Evolutionary conservation across 2,329 filamentous ascomycete genomes (phyloP).

Genomic region (Colletotrichum plurivorum): DNA sequence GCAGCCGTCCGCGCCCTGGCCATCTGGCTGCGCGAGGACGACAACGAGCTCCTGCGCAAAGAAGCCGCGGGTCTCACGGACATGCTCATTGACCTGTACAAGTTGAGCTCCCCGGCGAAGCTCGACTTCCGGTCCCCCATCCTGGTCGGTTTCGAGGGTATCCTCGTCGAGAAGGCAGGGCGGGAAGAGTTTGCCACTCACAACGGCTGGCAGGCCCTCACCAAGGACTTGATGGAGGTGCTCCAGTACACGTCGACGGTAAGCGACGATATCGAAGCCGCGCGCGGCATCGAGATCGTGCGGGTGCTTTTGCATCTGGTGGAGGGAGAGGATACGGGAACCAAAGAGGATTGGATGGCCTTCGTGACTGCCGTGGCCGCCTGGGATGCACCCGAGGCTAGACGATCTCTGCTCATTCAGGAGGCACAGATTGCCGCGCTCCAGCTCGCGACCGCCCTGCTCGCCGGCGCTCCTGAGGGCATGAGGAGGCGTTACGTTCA

Average conservation of each 20-base stretch:
- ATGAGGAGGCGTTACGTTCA: slow-evolving; percentile 65
- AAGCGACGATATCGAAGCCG: slow-evolving; percentile 51
- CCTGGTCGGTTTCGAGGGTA: slow-evolving; percentile 71
- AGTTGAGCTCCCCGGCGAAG: slow-evolving; percentile 46
- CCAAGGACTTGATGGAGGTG: slow-evolving; percentile 63
- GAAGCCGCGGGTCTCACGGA: slow-evolving; percentile 73
- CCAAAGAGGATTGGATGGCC: slow-evolving; percentile 70
- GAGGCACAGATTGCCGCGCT: slow-evolving; percentile 69
- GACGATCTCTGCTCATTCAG: slow-evolving; percentile 46
- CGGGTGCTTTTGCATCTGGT: slow-evolving; percentile 67
- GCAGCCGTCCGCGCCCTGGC: slow-evolving; percentile 71
- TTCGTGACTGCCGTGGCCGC: slow-evolving; percentile 66
- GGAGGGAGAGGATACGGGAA: slow-evolving; percentile 60
- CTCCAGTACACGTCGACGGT: slow-evolving; percentile 51
- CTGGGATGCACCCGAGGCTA: slow-evolving; percentile 56
- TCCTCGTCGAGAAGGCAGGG: slow-evolving; percentile 63
- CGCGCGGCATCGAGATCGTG: slow-evolving; percentile 69
- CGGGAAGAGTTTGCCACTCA: slow-evolving; percentile 63
- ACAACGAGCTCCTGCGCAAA: slow-evolving; percentile 69
- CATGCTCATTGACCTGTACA: slow-evolving; percentile 75
- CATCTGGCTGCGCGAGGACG: slow-evolving; percentile 79
- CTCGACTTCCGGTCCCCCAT: slow-evolving; percentile 71
- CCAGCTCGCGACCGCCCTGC: slow-evolving; percentile 68
- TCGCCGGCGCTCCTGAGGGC: slow-evolving; percentile 61
- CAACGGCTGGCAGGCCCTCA: slow-evolving; percentile 68